These are phyloP conservation scores for Plasmodium malariae DNA, from an alignment of 169 alveolate species.

Conservation along the genomic window DNA sequence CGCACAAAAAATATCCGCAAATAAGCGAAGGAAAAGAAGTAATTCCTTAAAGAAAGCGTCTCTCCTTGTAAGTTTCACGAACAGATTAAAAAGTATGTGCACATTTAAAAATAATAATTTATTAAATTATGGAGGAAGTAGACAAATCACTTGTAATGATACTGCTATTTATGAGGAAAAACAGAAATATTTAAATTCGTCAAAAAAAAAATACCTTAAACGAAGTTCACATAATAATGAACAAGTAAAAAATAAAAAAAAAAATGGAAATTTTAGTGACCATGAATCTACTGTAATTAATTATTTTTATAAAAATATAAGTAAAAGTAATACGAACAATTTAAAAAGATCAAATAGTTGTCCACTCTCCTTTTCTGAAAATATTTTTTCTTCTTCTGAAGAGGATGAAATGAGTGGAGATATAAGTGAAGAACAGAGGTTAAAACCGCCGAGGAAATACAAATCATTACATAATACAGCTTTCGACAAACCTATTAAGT, in stretches of 20 bases:
- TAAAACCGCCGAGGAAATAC: neutral
- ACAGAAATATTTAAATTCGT: neutral
- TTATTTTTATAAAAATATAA: slow-evolving; percentile 64
- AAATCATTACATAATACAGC: slow-evolving; percentile 8
- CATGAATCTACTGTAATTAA: slow-evolving; percentile 64
- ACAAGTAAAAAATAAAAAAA: slow-evolving; percentile 17
- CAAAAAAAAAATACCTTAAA: neutral
- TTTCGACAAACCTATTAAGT: neutral
- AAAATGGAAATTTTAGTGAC: slow-evolving; percentile 58
- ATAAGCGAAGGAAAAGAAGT: slow-evolving; percentile 8
- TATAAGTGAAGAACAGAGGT: no score
- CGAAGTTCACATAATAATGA: no score
- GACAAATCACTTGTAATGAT: neutral
- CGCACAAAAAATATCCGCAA: no score
- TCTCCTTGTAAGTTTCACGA: no score
- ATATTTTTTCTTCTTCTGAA: neutral
- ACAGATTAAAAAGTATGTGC: slow-evolving; percentile 29
- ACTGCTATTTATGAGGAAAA: neutral
- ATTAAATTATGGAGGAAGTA: neutral
- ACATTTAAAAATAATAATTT: slow-evolving; percentile 12
- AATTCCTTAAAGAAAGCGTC: no score
- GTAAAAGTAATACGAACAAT: slow-evolving; percentile 1
- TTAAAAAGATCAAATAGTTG: slow-evolving; percentile 64
- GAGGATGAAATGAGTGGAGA: no score
- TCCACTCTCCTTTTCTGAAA: slow-evolving; percentile 18